Evolutionary conservation across 805 yeast species (phyloP), one percentile per base, ranked within the genome.

Genomic region (Saturnispora galanensis): DNA sequence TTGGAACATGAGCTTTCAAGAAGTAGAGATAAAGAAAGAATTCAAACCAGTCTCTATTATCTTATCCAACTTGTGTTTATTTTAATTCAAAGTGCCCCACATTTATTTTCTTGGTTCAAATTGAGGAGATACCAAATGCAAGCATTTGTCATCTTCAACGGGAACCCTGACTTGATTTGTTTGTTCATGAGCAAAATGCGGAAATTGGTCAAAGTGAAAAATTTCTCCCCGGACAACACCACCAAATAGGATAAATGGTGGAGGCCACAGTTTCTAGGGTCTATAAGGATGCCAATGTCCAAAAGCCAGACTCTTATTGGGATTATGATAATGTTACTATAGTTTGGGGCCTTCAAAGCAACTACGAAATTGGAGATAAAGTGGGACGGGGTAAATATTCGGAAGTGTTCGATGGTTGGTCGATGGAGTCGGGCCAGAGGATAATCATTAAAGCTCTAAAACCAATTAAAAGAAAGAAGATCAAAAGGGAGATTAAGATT

Each of bases 381-480:
- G 81, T 89, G 15, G 97, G 97, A 11, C 74, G 96, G 46, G 97
- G 97, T 21, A 89, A 86, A 67, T 89, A 88, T 65, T 82, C 94
- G n/a, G 97, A 89, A 63, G 97, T 89, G 29, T 89, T 89, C 60
- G 83, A 80, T 59, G 96, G 96, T 28, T 72, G 81, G 37, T 81
- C 84, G 58, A 68, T 84, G 41, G 69, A 75, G 44, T 76, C 75
- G 50, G 79, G 76, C 44, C 73, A 69, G 46, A 70, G 71, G 36
- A 83, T 93, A 56, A 90, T 89, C 36, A 84, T 89, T 52, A 89
- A 89, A 61, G 94, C 87, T 53, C 70, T 89, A 56, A 89, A 89
- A 63, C 97, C 97, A 9, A 95, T 89, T 18, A 89, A 87, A 65
- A 75, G 84, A 68, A 89, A 89, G 72, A 89, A 89, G 65, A 87